phyloP scores from a whole-genome alignment of 2,329 filamentous ascomycete genomes.

The Paraphaeosphaeria minitans region DNA sequence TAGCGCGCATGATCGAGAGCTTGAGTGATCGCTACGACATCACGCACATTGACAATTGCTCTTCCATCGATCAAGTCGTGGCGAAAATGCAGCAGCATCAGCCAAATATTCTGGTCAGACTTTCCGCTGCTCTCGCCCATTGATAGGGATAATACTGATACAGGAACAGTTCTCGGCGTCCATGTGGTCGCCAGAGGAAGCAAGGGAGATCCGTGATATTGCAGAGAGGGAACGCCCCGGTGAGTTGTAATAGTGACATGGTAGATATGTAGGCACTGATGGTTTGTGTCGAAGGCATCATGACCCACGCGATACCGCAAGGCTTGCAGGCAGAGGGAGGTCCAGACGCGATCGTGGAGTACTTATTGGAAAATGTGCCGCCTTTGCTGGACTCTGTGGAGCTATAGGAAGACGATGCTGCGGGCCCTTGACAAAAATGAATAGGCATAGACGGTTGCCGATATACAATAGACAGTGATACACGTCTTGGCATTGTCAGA shows the following conservation, averaged over 20 bases:
- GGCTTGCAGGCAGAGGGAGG: slow-evolving; percentile 60
- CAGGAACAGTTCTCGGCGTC: slow-evolving; percentile 64
- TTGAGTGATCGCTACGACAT: slow-evolving; percentile 69
- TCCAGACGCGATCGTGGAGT: slow-evolving; percentile 62
- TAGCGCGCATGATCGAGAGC: slow-evolving; percentile 65
- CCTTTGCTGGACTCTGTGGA: slow-evolving; percentile 25
- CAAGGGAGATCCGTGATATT: slow-evolving; percentile 51
- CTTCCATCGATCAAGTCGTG: slow-evolving; percentile 62
- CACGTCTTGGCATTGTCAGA: background rate
- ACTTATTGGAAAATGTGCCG: slow-evolving; percentile 53
- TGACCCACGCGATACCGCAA: slow-evolving; percentile 59
- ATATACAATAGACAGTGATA: background rate
- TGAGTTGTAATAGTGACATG: background rate
- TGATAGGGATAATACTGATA: background rate
- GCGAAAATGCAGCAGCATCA: slow-evolving; percentile 57
- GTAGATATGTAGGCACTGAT: background rate
- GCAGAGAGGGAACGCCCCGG: slow-evolving; percentile 52
- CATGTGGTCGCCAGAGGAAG: slow-evolving; percentile 61
- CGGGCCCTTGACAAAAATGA: background rate
- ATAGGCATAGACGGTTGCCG: background rate
- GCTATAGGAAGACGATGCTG: background rate
- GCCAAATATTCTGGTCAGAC: slow-evolving; percentile 61
- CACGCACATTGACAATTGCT: slow-evolving; percentile 64
- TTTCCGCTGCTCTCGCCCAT: no score
- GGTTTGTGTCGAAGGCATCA: slow-evolving; percentile 42